Evolutionary conservation across 331 rosid species (phyloP), one percentile per base, ranked within the genome.

Genomic region (Phaseolus coccineus): DNA sequence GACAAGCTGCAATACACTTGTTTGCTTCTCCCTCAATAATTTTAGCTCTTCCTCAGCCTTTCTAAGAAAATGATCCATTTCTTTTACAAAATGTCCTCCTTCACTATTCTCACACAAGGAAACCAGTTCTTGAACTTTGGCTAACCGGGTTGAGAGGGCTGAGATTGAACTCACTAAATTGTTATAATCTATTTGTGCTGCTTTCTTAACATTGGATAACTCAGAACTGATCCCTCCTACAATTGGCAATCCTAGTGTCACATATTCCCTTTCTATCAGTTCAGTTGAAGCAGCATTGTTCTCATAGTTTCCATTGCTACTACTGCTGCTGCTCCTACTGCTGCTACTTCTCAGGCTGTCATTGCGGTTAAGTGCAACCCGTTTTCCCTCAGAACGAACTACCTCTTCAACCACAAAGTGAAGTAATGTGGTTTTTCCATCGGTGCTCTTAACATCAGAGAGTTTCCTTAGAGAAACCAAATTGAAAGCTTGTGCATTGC

Each of bases 401-500:
- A 91, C 98, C 86, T 90, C 97, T 83, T 91, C 91, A 22, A 93
- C 98, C 19, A 93, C 96, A 69, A 91, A 93, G 68, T 91, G 91
- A 57, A 93, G 98, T 24, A 93, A 83, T 11, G 95, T 91, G 24
- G 98, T 90, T 70, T 86, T 87, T 25, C 98, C 97, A 30, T 93
- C 88, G 1, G 87, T 79, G 81, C 98, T 90, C 84, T 83, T 84
- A n/a, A 93, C 98, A 75, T 93, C 98, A 1, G 94, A 89, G 42
- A 93, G 98, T 75, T 91, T 93, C 57, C 92, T 87, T 5, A 93
- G 89, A 81, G 98, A 83, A 50, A 77, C 67, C 80, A 93, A 91
- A 68, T 90, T 85, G 82, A 93, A 93, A 52, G 98, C 98, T 69
- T 92, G 91, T 10, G 97, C 98, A 80, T 93, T 91, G 14, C 98